Evolutionary conservation across 495 filamentous ascomycete species (phyloP), one percentile per base, ranked within the genome.

Genomic region (Lasiosphaeris hirsuta): DNA sequence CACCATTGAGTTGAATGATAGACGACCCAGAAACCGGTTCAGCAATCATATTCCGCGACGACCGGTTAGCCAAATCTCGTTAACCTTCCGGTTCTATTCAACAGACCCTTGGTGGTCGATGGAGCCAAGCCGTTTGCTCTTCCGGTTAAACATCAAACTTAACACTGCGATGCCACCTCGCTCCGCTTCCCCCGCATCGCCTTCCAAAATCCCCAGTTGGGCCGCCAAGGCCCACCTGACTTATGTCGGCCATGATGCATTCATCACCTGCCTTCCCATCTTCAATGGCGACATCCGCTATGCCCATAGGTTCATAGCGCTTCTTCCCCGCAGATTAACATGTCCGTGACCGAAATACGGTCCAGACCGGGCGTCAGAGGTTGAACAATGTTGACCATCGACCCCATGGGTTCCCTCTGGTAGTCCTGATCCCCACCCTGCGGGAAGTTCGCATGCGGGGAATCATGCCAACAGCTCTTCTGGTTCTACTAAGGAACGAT

Each of bases 61-160:
- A 35, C 10, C 15, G n/a, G 14, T 33, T 9, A 15, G 46, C 11
- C 37, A 18, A 52, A 14, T 11, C 36, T 43, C 6, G 30, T 42
- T 37, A 41, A 40, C 34, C 1, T 30, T 5, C 5, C 23, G 23
- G 11, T 10, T 15, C 43, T n/a, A 36, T 46, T 34, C 18, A 46
- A 9, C 35, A 46, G 44, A 58, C 54, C 48, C 47, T 42, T 30
- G 54, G 41, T 37, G 19, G 30, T 34, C 37, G n/a, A 14, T 35
- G 54, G 10, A 49, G 54, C 50, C 40, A 54, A 48, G 37, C 10
- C 17, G 45, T 46, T 54, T 57, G 52, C 51, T 50, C 11, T 42
- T 44, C 34, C 62, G 62, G 62, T 49, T 64, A 64, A 64, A 64
- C 23, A 50, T 56, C 33, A 45, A 54, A 50, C 38, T 43, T 57